phyloP scores from a whole-genome alignment of 257 asterid species.

The Solanum chilense region DNA sequence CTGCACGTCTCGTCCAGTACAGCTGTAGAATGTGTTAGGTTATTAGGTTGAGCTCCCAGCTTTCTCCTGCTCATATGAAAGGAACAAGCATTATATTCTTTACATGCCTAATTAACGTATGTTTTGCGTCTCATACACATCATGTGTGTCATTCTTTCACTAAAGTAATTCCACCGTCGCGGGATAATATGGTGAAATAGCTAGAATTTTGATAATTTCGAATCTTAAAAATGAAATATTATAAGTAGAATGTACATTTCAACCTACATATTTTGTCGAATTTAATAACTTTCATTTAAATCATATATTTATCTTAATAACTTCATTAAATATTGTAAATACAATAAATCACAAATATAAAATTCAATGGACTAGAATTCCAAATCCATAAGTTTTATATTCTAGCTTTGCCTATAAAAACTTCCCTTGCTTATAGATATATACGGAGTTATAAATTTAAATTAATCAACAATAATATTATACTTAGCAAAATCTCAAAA shows the following conservation, averaged over 20 bases:
- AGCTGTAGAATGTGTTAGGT: neutral
- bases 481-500: neutral
- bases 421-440: too few species aligned
- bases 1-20: neutral
- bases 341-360: too few species aligned
- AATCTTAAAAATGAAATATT: neutral
- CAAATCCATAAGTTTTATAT: neutral
- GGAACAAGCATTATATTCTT: slow-evolving; percentile 12
- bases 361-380: too few species aligned
- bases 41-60: neutral
- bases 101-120: slow-evolving; percentile 17
- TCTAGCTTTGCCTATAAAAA: neutral
- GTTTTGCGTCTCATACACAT: slow-evolving; percentile 1
- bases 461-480: neutral
- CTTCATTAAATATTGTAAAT: neutral
- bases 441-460: neutral
- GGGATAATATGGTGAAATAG: neutral
- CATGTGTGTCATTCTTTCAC: neutral
- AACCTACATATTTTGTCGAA: neutral
- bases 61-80: slow-evolving; percentile 7
- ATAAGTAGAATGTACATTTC: neutral
- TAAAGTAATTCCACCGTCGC: neutral
- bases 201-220: neutral
- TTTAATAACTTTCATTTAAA: neutral
- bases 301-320: neutral